phyloP scores from a whole-genome alignment of 83 land plant genomes.

The Larix sibirica region DNA sequence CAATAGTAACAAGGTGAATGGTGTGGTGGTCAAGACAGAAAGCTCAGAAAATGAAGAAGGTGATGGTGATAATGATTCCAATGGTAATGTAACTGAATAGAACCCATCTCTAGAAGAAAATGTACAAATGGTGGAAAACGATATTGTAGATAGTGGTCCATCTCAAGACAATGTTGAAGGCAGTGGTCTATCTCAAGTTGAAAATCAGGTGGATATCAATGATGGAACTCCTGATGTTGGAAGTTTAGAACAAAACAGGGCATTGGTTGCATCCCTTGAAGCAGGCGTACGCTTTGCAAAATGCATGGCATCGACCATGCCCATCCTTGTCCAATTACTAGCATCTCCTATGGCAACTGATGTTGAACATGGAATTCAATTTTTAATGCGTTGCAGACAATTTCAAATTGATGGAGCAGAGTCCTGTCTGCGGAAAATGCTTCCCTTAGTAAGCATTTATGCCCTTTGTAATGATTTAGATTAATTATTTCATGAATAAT shows the following conservation, averaged over 20 bases:
- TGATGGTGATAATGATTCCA: slow-evolving; percentile 27
- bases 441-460: slow-evolving; percentile 74
- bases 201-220: slow-evolving; percentile 20
- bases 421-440: slow-evolving; percentile 84
- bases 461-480: background rate
- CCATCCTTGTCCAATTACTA: slow-evolving; percentile 78
- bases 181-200: slow-evolving; percentile 42
- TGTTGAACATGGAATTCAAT: slow-evolving; percentile 84
- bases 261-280: slow-evolving; percentile 97
- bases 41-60: slow-evolving; percentile 21
- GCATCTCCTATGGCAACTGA: slow-evolving; percentile 88
- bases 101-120: slow-evolving; percentile 16
- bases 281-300: slow-evolving; percentile 88
- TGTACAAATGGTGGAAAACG: slow-evolving; percentile 20
- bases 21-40: slow-evolving; percentile 2
- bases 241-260: slow-evolving; percentile 87
- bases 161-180: slow-evolving; percentile 38
- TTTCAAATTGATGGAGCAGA: slow-evolving; percentile 98
- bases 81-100: slow-evolving; percentile 19
- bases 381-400: slow-evolving; percentile 87
- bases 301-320: slow-evolving; percentile 76
- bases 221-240: slow-evolving; percentile 68
- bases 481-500: background rate
- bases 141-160: slow-evolving; percentile 38
- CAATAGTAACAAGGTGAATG: slow-evolving; percentile 26